Evolutionary conservation across 75 land plant genomes (phyloP), one percentile per base, ranked within the genome.

Genomic region (Pinus albicaulis): DNA sequence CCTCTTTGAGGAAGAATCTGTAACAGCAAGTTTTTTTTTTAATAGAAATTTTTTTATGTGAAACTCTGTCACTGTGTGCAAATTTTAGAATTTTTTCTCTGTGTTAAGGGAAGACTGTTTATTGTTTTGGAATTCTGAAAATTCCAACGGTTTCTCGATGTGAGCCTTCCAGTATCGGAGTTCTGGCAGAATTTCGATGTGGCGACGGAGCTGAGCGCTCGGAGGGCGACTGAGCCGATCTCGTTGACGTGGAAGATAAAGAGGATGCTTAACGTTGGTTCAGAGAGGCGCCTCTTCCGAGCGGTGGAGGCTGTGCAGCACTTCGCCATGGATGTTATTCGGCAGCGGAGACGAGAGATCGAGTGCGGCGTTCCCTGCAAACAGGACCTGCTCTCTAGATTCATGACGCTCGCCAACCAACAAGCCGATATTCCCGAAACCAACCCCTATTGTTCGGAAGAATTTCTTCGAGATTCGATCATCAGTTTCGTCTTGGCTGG

Each of bases 101-200:
- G n/a, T n/a, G n/a, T n/a, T n/a, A n/a, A n/a, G n/a, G n/a, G n/a
- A n/a, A n/a, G n/a, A n/a, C n/a, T n/a, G n/a, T n/a, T n/a, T n/a
- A n/a, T n/a, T n/a, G n/a, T n/a, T n/a, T n/a, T n/a, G n/a, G n/a
- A n/a, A n/a, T n/a, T n/a, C n/a, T n/a, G n/a, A n/a, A n/a, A n/a
- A n/a, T n/a, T n/a, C n/a, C n/a, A n/a, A n/a, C n/a, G n/a, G n/a
- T n/a, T 87, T 60, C 81, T 94, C 3, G 17, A 74, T 11, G 84
- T 72, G 8, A 86, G 84, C 0, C 80, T 94, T 34, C 97, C 97
- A 23, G 80, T 74, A 12, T 82, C 88, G 3, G 89, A 92, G 14
- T 91, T 94, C 68, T 92, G 93, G 5, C 58, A 65, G 34, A 92
- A 93, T 7, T 91, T 91, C 61, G 97, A 94, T 66, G 83, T 82